A percentile compares a stretch with the other conserved stretches of the same genome.
phyloP scores from a whole-genome alignment of 371 early-diverging fungal genomes.

The Mucor circinelloides region DNA sequence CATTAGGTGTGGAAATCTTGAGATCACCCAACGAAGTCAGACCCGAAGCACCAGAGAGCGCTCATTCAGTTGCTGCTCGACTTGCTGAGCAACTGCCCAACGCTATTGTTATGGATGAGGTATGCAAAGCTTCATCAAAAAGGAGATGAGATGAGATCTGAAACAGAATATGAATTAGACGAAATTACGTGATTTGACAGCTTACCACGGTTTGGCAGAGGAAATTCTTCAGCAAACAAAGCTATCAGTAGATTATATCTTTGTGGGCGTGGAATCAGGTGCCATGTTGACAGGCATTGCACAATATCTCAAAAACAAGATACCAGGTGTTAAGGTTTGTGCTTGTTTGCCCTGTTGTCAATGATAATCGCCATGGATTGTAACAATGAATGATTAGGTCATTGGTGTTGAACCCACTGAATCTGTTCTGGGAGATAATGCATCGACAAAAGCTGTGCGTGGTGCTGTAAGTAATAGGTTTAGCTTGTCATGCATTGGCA shows the following conservation, averaged over 20 bases:
- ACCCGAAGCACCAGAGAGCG: conserved; percentile 74
- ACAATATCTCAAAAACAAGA: conserved; percentile 52
- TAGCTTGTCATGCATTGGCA: not conserved
- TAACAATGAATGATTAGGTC: conserved; percentile 27
- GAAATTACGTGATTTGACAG: conserved; percentile 18
- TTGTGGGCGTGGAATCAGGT: conserved; percentile 79
- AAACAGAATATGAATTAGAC: conserved; percentile 11
- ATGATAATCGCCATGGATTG: not conserved
- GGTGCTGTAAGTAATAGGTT: not conserved
- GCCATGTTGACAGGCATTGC: conserved; percentile 67
- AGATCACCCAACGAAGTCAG: conserved; percentile 75
- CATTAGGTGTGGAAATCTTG: conserved; percentile 77
- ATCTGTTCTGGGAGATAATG: conserved; percentile 49
- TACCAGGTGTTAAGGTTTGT: conserved; percentile 58
- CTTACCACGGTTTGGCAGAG: conserved; percentile 55
- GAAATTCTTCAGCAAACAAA: conserved; percentile 71
- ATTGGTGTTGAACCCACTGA: conserved; percentile 76
- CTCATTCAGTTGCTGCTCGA: conserved; percentile 65
- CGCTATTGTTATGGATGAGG: conserved; percentile 74
- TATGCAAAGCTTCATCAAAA: conserved; percentile 14
- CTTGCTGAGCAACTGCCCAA: conserved; percentile 59
- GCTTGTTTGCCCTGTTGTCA: not conserved
- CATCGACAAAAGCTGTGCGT: not conserved
- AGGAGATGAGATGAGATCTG: not conserved
- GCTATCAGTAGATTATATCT: conserved; percentile 60